Percentiles rank a stretch among this genome's conserved stretches.
phyloP scores from a whole-genome alignment of 352 stramenopile species.

The Halophytophthora polymorphica region DNA sequence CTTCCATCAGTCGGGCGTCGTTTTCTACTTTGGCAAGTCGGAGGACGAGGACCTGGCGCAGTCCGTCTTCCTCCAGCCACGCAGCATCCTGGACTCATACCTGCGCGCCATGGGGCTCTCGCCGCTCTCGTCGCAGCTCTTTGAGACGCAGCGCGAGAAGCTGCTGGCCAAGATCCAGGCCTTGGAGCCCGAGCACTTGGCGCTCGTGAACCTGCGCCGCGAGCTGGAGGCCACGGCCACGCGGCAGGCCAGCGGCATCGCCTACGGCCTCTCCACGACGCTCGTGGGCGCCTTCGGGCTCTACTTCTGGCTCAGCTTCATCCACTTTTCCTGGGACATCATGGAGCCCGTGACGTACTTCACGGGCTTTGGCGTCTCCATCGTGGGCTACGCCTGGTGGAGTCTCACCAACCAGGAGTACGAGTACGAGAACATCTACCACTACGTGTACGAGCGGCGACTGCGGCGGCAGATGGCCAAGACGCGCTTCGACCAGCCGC shows the following conservation, averaged over 20 bases:
- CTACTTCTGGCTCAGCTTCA: conserved; percentile 88
- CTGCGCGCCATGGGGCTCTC: conserved; percentile 74
- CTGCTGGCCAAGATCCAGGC: conserved; percentile 65
- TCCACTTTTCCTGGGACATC: conserved; percentile 89
- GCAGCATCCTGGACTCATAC: conserved; percentile 77
- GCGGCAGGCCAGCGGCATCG: conserved; percentile 54
- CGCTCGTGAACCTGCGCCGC: conserved; percentile 56
- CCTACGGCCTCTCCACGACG: conserved; percentile 51
- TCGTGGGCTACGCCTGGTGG: conserved; percentile 84
- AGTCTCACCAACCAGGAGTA: conserved; percentile 85
- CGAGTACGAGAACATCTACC: conserved; percentile 87
- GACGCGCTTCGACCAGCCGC: conserved; percentile 54
- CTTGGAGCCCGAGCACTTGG: conserved; percentile 65
- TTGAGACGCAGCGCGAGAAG: conserved; percentile 55
- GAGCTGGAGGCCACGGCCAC: conserved; percentile 61
- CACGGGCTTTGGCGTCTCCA: conserved; percentile 74
- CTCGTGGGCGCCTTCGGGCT: conserved; percentile 77
- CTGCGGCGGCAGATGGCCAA: conserved; percentile 52
- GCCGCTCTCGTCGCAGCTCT: conserved; percentile 65
- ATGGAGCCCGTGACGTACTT: conserved; percentile 91
- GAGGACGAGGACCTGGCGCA: conserved; percentile 68
- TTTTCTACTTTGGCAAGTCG: conserved; percentile 82
- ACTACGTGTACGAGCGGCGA: conserved; percentile 77
- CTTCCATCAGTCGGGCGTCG: conserved; percentile 72
- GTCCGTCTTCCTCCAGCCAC: conserved; percentile 78